Conservation (phyloP, 2,329 filamentous ascomycete species). For the Talaromyces pinophilus region DNA sequence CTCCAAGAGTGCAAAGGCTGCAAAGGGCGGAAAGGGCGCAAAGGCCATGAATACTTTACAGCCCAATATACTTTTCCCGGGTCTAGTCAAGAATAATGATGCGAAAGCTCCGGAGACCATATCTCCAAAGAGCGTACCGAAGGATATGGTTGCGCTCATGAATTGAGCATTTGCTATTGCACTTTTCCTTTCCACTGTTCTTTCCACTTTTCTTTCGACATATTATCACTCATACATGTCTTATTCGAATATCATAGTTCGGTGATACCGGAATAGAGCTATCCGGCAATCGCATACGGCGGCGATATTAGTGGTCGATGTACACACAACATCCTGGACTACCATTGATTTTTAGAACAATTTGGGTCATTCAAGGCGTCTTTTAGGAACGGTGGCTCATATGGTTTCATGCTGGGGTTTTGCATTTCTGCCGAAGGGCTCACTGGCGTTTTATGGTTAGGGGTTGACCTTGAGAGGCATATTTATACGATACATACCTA, state of each 20-base stretch:
- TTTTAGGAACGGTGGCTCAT: neutral
- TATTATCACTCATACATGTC: neutral
- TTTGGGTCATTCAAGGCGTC: conserved; percentile 7
- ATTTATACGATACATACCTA: conserved; percentile 15
- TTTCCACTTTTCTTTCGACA: neutral
- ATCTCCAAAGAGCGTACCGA: conserved; percentile 24
- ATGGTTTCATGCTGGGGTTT: neutral
- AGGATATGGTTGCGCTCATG: conserved; percentile 5
- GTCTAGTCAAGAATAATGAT: conserved; percentile 26
- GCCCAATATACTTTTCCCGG: conserved; percentile 36
- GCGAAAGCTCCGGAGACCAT: conserved; percentile 24
- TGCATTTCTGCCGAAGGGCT: neutral
- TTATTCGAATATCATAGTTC: conserved; percentile 12
- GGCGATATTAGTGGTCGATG: conserved; percentile 21
- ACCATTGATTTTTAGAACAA: conserved; percentile 2
- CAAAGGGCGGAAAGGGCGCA: conserved; percentile 28
- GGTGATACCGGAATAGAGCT: conserved; percentile 25
- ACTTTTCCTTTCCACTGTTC: neutral
- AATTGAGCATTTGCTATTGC: neutral
- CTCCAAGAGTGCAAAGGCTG: conserved; percentile 33
- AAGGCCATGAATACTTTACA: conserved; percentile 40
- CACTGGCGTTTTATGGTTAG: conserved; percentile 5
- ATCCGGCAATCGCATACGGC: conserved; percentile 19
- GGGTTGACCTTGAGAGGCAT: conserved; percentile 8
- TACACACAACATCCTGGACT: conserved; percentile 9